Evolutionary conservation across 139 green algal genomes (phyloP), one percentile per base, ranked within the genome.

Genomic region (Micromonas commoda): DNA sequence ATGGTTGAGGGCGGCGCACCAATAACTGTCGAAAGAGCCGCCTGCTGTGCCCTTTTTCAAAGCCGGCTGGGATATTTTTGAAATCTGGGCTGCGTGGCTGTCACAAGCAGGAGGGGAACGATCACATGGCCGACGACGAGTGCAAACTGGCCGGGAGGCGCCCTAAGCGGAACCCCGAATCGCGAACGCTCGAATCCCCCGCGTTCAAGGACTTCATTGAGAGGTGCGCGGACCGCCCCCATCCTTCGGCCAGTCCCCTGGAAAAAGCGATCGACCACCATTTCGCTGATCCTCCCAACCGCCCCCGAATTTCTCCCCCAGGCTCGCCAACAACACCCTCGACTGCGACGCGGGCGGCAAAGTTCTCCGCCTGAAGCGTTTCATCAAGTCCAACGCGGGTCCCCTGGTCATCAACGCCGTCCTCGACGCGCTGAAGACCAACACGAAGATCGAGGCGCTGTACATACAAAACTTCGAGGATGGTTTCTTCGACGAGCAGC

Each of bases 381-480:
- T 35, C 26, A 68, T 68, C 61, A 29, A 29, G 61, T 68, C 61
- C n/a, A 68, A 68, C 61, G 61, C 61, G 24, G 26, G 61, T 29
- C 72, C 77, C 9, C 34, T 70, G 9, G 81, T 82, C 26, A 84
- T 91, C 31, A 73, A 90, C 32, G 80, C 77, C 3, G 81, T 91
- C 32, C 60, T 92, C 21, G 85, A 90, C 33, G 88, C 88, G 6
- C 82, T 92, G 37, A 65, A 70, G 29, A 57, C 51, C 35, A 92
- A 92, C 73, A 85, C 74, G 0, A 82, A 82, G 1, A 77, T 92
- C 32, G 82, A 92, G 78, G 84, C 73, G 29, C 81, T 92, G 24
- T 92, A 92, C 73, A 89, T 90, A 52, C 88, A 92, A 70, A 91
- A 91, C 83, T 88, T 90, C 74, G 81, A 89, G 51, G 52, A 82